Percentiles rank a stretch among this genome's conserved stretches.
These are phyloP conservation scores for Wallacemonas sp. DNA, from an alignment of 208 protist species.

Conservation along the genomic window DNA sequence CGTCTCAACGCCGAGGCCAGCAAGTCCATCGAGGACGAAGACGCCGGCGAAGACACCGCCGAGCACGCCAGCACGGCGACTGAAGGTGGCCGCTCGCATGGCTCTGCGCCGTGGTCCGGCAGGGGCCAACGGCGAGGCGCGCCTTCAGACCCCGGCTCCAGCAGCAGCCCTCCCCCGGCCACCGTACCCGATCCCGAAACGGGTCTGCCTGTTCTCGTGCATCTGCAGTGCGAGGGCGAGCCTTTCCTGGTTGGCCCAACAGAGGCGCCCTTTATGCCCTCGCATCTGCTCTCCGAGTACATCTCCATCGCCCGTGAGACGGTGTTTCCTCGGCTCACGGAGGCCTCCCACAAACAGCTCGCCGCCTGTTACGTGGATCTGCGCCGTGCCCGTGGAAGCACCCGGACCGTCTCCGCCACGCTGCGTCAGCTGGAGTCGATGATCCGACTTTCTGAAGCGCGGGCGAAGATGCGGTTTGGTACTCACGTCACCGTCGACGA, in stretches of 20 bases:
- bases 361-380: conserved; percentile 95
- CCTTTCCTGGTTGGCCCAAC: conserved; percentile 60
- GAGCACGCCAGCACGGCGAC: conserved; percentile 5
- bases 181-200: conserved; percentile 30
- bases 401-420: conserved; percentile 97
- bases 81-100: conserved; percentile 2
- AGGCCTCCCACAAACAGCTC: conserved; percentile 89
- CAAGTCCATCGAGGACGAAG: neutral
- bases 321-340: conserved; percentile 83
- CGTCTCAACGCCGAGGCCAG: conserved; percentile 1
- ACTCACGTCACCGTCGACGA: conserved; percentile 75
- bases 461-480: conserved; percentile 90
- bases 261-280: conserved; percentile 73
- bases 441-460: conserved; percentile 96
- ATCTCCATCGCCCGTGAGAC: conserved; percentile 91
- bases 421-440: conserved; percentile 98
- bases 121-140: no score
- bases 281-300: conserved; percentile 89
- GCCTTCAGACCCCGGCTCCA: neutral
- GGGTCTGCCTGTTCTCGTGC: conserved; percentile 41
- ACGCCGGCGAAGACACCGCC: neutral
- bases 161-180: neutral
- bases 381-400: conserved; percentile 79
- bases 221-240: conserved; percentile 73
- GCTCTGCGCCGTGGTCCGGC: conserved; percentile 1